These are phyloP conservation scores for Inonotus obliquus DNA, from an alignment of 1,284 basidiomycete species.

Conservation along the genomic window DNA sequence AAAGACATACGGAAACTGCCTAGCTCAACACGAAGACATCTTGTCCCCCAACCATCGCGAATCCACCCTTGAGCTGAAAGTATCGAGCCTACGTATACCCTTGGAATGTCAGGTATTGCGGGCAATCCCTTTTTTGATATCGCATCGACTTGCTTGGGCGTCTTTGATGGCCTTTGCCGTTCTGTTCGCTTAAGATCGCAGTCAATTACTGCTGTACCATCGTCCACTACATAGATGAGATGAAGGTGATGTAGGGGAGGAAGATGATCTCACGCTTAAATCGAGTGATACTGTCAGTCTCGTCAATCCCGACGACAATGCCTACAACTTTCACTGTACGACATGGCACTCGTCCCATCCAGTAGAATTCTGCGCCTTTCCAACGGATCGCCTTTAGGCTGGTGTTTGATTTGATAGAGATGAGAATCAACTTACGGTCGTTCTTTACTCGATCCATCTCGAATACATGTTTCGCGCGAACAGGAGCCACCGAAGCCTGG, in stretches of 20 bases:
- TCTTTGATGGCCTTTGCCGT: neutral
- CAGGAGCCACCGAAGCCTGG: constrained; percentile 52
- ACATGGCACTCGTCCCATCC: constrained; percentile 69
- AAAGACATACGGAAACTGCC: constrained; percentile 34
- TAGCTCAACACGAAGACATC: constrained; percentile 42
- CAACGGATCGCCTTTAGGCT: constrained; percentile 19
- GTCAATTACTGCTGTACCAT: constrained; percentile 66
- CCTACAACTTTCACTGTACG: constrained; percentile 56
- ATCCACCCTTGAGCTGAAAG: constrained; percentile 48
- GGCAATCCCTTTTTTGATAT: constrained; percentile 16
- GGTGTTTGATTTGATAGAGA: neutral
- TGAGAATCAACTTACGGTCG: constrained; percentile 29
- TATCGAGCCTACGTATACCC: constrained; percentile 45
- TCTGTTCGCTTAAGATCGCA: constrained; percentile 42
- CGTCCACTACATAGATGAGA: constrained; percentile 49
- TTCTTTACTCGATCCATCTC: constrained; percentile 42
- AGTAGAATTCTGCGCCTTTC: constrained; percentile 52
- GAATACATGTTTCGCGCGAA: constrained; percentile 57
- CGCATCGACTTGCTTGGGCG: neutral
- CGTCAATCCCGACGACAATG: constrained; percentile 55
- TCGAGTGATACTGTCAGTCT: constrained; percentile 52
- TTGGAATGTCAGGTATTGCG: constrained; percentile 31
- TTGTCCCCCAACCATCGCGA: constrained; percentile 35
- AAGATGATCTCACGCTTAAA: constrained; percentile 32
- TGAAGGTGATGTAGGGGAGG: neutral